A percentile compares a stretch with the other conserved stretches of the same genome.
phyloP scores from a whole-genome alignment of 345 rosid species.

The Turritis glabra region DNA sequence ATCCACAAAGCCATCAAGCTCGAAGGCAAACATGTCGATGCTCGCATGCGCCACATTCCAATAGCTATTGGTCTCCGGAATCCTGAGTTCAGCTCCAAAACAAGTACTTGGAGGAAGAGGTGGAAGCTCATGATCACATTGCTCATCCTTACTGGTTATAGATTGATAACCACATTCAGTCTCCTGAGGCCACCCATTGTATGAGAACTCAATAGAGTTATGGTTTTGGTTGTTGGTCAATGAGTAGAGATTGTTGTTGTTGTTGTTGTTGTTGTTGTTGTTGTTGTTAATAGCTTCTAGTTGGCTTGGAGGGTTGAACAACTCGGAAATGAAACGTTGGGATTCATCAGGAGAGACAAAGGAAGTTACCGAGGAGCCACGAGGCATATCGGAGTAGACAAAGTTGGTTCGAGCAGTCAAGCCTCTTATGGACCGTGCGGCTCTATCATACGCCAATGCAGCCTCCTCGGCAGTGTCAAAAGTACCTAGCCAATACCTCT shows the following conservation, averaged over 20 bases:
- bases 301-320: constrained; percentile 45
- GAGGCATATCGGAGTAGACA: constrained; percentile 86
- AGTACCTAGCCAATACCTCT: constrained; percentile 92
- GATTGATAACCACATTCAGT: constrained; percentile 38
- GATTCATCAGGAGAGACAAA: constrained; percentile 85
- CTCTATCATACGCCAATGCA: constrained; percentile 89
- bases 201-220: constrained; percentile 35
- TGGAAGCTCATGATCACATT: constrained; percentile 64
- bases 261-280: constrained; percentile 35
- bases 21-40: constrained; percentile 14
- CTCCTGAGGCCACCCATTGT: constrained; percentile 45
- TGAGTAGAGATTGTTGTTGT: constrained; percentile 20
- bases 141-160: constrained; percentile 37
- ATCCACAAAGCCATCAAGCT: constrained; percentile 34
- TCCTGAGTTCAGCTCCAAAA: constrained; percentile 42
- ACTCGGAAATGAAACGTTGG: constrained; percentile 49
- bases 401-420: constrained; percentile 89
- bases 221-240: constrained; percentile 25
- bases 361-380: constrained; percentile 81
- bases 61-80: constrained; percentile 40
- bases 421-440: constrained; percentile 86
- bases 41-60: constrained; percentile 25
- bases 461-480: constrained; percentile 93
- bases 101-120: constrained; percentile 81
- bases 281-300: constrained; percentile 12